Evolutionary conservation across 345 rosid species (phyloP).

Genomic region (Corymbia maculata): DNA sequence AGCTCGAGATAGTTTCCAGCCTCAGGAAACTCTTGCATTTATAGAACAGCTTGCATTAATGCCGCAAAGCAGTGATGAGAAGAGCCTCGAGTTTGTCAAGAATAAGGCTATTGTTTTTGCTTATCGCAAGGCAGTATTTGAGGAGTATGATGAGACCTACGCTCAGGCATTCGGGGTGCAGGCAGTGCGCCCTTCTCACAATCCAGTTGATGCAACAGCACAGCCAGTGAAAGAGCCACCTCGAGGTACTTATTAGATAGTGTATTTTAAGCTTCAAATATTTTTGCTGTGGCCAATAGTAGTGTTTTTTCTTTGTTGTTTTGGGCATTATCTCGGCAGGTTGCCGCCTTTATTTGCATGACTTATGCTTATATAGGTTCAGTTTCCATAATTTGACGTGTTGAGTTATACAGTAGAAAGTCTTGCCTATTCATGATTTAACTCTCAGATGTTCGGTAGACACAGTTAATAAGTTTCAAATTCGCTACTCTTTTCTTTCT

Average conservation of each 20-base stretch:
- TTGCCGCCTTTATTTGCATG: background rate
- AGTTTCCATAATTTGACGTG: background rate
- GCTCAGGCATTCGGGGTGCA: conserved; percentile 95
- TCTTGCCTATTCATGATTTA: background rate
- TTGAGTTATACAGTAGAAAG: background rate
- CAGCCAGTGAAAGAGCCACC: conserved; percentile 41
- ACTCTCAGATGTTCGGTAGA: background rate
- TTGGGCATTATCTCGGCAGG: background rate
- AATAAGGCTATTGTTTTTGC: conserved; percentile 57
- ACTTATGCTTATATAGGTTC: background rate
- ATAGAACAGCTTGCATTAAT: conserved; percentile 58
- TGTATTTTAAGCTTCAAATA: background rate
- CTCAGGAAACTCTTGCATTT: conserved; percentile 45
- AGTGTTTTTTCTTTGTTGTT: background rate
- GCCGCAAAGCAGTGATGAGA: conserved; percentile 34
- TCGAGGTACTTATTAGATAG: conserved; percentile 38
- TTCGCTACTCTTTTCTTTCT: background rate
- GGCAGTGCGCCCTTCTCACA: conserved; percentile 23
- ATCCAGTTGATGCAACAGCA: conserved; percentile 10
- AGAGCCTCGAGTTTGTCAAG: conserved; percentile 37
- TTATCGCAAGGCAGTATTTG: conserved; percentile 77
- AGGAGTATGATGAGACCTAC: conserved; percentile 97
- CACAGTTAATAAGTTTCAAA: background rate
- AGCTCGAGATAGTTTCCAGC: conserved; percentile 58
- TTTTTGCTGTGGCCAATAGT: background rate